These are phyloP conservation scores for Venturia oleaginea DNA, from an alignment of 2,329 filamentous ascomycete species.

Conservation along the genomic window DNA sequence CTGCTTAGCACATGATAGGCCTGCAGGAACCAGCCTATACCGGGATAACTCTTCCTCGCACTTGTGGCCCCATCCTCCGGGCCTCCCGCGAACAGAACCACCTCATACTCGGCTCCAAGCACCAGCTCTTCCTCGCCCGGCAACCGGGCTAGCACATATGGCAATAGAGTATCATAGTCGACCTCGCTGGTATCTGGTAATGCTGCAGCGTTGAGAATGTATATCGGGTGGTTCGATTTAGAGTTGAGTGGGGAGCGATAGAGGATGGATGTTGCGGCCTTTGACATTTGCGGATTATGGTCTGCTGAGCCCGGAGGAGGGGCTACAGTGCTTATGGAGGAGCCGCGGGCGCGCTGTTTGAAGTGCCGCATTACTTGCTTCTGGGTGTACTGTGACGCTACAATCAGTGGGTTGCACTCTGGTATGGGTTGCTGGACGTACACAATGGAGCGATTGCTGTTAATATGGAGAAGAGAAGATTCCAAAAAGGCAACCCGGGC, in stretches of 20 bases:
- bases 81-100: slow-evolving; percentile 50
- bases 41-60: slow-evolving; percentile 39
- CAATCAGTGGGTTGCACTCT: neutral
- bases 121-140: slow-evolving; percentile 48
- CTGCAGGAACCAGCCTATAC: slow-evolving; percentile 49
- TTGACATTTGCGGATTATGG: slow-evolving; percentile 40
- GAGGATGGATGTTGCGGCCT: slow-evolving; percentile 43
- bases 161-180: slow-evolving; percentile 46
- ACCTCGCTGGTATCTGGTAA: slow-evolving; percentile 45
- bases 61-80: slow-evolving; percentile 34
- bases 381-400: neutral
- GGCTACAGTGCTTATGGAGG: slow-evolving; percentile 39
- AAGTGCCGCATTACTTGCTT: slow-evolving; percentile 10
- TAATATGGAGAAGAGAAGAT: no score
- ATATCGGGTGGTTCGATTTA: slow-evolving; percentile 40
- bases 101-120: slow-evolving; percentile 45
- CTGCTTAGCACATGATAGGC: slow-evolving; percentile 47
- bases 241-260: slow-evolving; percentile 45
- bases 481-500: no score
- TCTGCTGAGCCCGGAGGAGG: slow-evolving; percentile 37
- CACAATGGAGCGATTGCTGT: neutral
- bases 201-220: slow-evolving; percentile 48
- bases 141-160: slow-evolving; percentile 46
- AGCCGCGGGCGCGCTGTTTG: slow-evolving; percentile 24
- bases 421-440: neutral